Evolutionary conservation across 441 rosid species (phyloP), one percentile per base, ranked within the genome.

Genomic region (Corymbia calophylla): DNA sequence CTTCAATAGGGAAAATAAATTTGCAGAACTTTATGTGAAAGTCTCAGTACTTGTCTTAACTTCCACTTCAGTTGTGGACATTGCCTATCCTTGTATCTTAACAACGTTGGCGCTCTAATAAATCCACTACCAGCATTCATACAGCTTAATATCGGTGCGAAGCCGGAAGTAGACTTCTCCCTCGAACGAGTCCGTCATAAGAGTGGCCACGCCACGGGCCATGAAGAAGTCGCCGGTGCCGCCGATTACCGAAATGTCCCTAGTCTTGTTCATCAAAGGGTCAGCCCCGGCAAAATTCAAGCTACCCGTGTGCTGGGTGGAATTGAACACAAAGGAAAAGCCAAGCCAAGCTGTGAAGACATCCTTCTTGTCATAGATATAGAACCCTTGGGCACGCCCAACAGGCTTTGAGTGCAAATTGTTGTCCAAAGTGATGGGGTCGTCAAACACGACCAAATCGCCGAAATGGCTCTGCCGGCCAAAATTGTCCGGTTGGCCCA

Each of bases 161-260:
- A 96, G 97, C 77, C 98, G 92, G 85, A 97, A 97, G 89, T 96
- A 97, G 13, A 94, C 96, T 58, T 96, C 97, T 60, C 97, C 97
- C 93, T 97, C 98, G 80, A 95, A 95, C 21, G 96, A 86, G 94
- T 96, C 98, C 3, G 99, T 96, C 93, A 92, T 95, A 89, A 97
- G 89, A 31, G 97, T 97, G 31, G 99, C 99, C 5, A 96, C 82
- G 48, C 99, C 98, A 89, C 99, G 90, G 53, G 96, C 93, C 99
- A 96, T 98, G 92, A 95, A 94, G 92, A 96, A 97, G 62, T 98
- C 98, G 17, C 99, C 98, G 0, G 98, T 97, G 31, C 99, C 98
- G 19, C 99, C 98, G 8, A 96, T 92, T 49, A 97, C 96, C 1
- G 99, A 96, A 13, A 97, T 89, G 88, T 97, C 99, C 91, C 99